A percentile compares a stretch with the other conserved stretches of the same genome.
Conservation (phyloP, 371 early-diverging fungal genomes). For the Coemansia sp. region DNA sequence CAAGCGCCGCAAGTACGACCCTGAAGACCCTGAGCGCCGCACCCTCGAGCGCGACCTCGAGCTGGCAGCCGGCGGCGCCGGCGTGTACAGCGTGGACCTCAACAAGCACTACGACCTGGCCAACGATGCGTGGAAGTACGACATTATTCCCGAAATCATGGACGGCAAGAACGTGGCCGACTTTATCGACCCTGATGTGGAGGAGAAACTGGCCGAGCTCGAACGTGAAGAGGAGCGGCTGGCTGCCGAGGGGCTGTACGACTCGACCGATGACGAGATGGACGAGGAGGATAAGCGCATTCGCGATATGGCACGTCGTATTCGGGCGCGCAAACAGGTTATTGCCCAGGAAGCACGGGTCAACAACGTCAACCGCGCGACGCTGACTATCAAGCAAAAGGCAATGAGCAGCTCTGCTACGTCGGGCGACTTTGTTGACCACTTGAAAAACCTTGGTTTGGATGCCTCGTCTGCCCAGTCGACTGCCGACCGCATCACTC, state of each 20-base stretch:
- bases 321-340: slow-evolving; percentile 80
- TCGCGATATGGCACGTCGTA: slow-evolving; percentile 73
- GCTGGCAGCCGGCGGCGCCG: slow-evolving; percentile 88
- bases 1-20: slow-evolving; percentile 71
- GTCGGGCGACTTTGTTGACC: slow-evolving; percentile 59
- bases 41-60: slow-evolving; percentile 90
- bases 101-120: slow-evolving; percentile 85
- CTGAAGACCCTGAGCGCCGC: slow-evolving; percentile 79
- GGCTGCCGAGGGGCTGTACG: slow-evolving; percentile 90
- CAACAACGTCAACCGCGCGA: slow-evolving; percentile 68
- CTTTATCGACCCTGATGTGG: slow-evolving; percentile 98
- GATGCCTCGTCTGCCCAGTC: slow-evolving; percentile 56
- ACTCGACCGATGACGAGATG: slow-evolving; percentile 64
- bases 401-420: slow-evolving; percentile 49
- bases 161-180: slow-evolving; percentile 99
- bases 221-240: slow-evolving; percentile 97
- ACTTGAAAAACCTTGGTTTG: slow-evolving; percentile 64
- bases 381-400: slow-evolving; percentile 52
- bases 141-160: slow-evolving; percentile 98
- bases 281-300: slow-evolving; percentile 56
- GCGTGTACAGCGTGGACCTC: slow-evolving; percentile 92
- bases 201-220: slow-evolving; percentile 90
- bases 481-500: slow-evolving; percentile 58
- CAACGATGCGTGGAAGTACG: slow-evolving; percentile 95
- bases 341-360: slow-evolving; percentile 74